Base-by-base conservation (phyloP, 305 asterid species). In the Euphrasia arctica region DNA sequence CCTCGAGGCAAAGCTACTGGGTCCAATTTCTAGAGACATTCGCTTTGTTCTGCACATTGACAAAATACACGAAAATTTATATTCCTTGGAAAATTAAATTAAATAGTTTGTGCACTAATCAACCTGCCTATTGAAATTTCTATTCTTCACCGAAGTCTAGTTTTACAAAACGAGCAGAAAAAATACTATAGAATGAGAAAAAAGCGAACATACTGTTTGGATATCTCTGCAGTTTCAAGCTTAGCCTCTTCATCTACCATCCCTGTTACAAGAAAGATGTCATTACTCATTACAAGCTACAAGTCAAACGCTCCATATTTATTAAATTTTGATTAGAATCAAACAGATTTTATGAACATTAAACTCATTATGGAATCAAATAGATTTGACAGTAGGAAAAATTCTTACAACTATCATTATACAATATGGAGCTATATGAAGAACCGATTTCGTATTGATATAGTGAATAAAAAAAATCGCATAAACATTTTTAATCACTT, bases 1-100 rank as follows among this genome's bases (percentile, higher is more conserved):
- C 76, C 87, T 85, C 5, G 97, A 77, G 63, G 90, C 93, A 75
- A 74, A 77, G 79, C 91, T 77, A 73, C 90, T 82, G 9, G 93
- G 87, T 71, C 87, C 95, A 6, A 85, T 80, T 79, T 92, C 97
- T 1, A 87, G 71, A 29, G 95, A 72, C 84, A 84, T 72, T 32
- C 97, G 78, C 75, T 92, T 89, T 42, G 96, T 74, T 88, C 97
- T 92, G 87, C 66, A 64, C 32, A 15, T 18, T 47, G 7, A 45
- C 22, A 65, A 22, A 8, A 34, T 3, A 50, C 9, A 50, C 5
- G 55, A 50, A 15, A 2, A 41, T 49, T 2, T 18, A 45, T 39
- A 51, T 57, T 25, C 1, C 18, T 25, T 25, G 9, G 14, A 54
- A 54, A 22, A 54, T 22, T 22, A 25, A 3, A 54, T 12, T 5